Evolutionary conservation across 2,329 filamentous ascomycete genomes (phyloP).

Genomic region (Corniculantispora saksenae): DNA sequence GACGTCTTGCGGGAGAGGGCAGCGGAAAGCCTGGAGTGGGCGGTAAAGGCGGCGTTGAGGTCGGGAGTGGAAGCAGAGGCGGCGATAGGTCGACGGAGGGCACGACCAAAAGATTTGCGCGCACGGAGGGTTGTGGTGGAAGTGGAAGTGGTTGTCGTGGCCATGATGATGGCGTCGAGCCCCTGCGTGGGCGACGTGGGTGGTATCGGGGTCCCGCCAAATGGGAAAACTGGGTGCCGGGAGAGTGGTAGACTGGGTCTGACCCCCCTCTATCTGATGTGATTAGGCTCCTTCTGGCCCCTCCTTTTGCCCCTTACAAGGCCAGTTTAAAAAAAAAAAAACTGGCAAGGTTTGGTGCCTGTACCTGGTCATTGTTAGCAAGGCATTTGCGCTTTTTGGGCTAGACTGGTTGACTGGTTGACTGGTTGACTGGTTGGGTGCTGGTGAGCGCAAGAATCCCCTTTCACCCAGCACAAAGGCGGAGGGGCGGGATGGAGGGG

Average conservation of each 20-base stretch:
- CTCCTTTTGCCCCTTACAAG: too few species aligned
- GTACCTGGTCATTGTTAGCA: too few species aligned
- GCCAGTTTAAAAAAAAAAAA: too few species aligned
- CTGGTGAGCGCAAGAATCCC: too few species aligned
- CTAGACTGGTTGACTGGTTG: not conserved
- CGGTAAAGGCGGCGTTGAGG: slow-evolving; percentile 52
- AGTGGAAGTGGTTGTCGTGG: slow-evolving; percentile 19
- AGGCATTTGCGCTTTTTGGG: not conserved
- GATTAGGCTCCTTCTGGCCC: too few species aligned
- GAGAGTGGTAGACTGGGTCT: too few species aligned
- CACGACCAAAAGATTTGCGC: slow-evolving; percentile 31
- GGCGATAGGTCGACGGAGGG: slow-evolving; percentile 46
- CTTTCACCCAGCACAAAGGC: too few species aligned
- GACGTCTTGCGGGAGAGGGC: slow-evolving; percentile 68
- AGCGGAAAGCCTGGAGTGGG: slow-evolving; percentile 49
- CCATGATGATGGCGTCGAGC: slow-evolving; percentile 17
- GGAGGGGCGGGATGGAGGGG: slow-evolving; percentile 6
- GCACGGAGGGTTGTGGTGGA: slow-evolving; percentile 17
- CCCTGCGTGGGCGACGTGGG: slow-evolving; percentile 6
- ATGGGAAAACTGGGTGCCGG: too few species aligned
- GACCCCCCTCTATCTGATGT: too few species aligned
- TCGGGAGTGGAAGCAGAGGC: slow-evolving; percentile 59
- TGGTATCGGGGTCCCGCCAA: not conserved
- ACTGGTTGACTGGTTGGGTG: not conserved
- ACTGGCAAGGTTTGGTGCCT: too few species aligned